These are phyloP conservation scores for Leccinellum rugosiceps DNA, from an alignment of 768 basidiomycete species.

Conservation along the genomic window DNA sequence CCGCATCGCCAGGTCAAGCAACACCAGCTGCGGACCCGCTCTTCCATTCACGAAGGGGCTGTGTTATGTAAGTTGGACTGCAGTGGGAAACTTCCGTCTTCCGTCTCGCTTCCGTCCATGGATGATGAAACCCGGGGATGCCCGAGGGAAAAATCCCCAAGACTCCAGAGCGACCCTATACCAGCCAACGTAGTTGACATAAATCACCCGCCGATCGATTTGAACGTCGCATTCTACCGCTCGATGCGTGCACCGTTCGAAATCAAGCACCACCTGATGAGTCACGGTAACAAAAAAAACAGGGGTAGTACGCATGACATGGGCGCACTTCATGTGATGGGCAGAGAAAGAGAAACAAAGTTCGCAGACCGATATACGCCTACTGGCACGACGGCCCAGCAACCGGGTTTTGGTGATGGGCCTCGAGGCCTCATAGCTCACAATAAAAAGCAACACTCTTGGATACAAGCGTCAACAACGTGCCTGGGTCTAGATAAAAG, in stretches of 20 bases:
- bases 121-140: slow-evolving; percentile 13
- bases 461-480: slow-evolving; percentile 10
- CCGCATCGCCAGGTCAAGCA: neutral
- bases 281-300: neutral
- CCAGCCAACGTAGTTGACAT: neutral
- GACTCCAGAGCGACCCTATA: neutral
- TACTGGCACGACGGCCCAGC: slow-evolving; percentile 14
- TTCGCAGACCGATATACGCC: slow-evolving; percentile 6
- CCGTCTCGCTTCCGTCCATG: slow-evolving; percentile 1
- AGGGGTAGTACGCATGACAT: neutral
- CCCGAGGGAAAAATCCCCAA: slow-evolving; percentile 8
- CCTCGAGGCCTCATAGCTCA: slow-evolving; percentile 10
- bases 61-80: neutral
- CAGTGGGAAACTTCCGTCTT: neutral
- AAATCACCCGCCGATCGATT: neutral
- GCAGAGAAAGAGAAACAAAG: slow-evolving; percentile 5
- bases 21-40: neutral
- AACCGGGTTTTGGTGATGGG: slow-evolving; percentile 12
- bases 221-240: neutral
- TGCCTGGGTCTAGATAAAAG: slow-evolving; percentile 16
- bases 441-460: neutral
- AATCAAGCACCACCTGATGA: neutral
- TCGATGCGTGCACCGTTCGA: slow-evolving; percentile 2
- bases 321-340: neutral
- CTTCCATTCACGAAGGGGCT: neutral